Conservation (phyloP, 306 rosid genomes). For the Datisca glomerata region DNA sequence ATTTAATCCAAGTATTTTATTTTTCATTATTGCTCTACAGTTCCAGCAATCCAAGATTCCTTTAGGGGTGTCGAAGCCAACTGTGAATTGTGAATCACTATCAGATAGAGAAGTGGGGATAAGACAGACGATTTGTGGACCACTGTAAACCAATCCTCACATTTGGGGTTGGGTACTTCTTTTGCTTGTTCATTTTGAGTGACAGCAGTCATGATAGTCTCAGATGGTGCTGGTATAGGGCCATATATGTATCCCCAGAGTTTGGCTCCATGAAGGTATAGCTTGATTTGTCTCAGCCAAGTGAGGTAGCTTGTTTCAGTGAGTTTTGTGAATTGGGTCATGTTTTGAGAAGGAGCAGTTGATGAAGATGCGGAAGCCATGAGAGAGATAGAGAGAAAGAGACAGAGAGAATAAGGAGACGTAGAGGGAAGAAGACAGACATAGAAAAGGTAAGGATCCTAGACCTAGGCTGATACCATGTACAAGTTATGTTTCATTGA, state of each 20-base stretch:
- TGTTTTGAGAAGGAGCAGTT: background rate
- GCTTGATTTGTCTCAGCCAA: background rate
- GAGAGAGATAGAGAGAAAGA: too few species aligned
- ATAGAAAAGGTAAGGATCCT: too few species aligned
- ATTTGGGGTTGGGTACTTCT: background rate
- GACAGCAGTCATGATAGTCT: background rate
- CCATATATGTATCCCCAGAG: background rate
- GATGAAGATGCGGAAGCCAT: background rate
- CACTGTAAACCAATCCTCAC: background rate
- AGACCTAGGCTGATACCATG: conserved; percentile 5
- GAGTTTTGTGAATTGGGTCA: background rate
- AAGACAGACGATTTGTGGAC: background rate
- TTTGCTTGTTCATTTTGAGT: background rate
- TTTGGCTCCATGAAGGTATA: background rate
- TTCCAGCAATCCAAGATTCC: too few species aligned
- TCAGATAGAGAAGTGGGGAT: background rate
- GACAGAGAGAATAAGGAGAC: background rate
- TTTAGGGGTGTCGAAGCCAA: too few species aligned
- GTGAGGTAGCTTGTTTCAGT: background rate
- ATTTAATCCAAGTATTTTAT: too few species aligned
- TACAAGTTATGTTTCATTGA: too few species aligned
- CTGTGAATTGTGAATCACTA: too few species aligned
- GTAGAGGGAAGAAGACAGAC: background rate
- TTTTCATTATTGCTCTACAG: too few species aligned
- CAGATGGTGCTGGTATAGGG: background rate